These are phyloP conservation scores for Drechslerella stenobrocha DNA, from an alignment of 2,329 filamentous ascomycete species.

Conservation along the genomic window DNA sequence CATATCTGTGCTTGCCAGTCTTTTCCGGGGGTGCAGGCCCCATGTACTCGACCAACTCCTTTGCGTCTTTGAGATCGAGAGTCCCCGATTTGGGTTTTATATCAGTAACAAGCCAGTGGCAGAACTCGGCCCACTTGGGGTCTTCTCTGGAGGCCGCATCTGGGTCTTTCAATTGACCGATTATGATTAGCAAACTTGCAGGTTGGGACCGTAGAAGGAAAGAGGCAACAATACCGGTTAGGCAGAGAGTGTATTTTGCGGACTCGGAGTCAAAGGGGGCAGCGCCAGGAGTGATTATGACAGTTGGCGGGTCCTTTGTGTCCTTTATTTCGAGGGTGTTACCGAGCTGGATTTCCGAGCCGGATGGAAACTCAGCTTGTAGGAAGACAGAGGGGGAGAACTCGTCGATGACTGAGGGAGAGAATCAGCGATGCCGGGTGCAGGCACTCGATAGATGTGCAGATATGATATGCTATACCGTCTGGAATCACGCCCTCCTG, in stretches of 20 bases:
- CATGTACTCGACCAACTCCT: conserved; percentile 57
- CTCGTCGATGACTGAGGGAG: conserved; percentile 62
- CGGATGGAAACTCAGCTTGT: conserved; percentile 59
- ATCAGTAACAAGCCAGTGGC: conserved; percentile 58
- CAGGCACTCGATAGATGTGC: conserved; percentile 5
- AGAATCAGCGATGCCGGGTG: conserved; percentile 23
- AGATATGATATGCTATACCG: conserved; percentile 51
- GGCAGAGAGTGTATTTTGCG: conserved; percentile 49
- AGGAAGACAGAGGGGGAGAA: conserved; percentile 63
- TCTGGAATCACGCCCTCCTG: conserved; percentile 54
- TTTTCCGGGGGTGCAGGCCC: conserved; percentile 56
- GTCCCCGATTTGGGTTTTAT: conserved; percentile 51
- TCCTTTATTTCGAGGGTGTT: conserved; percentile 58
- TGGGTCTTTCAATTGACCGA: conserved; percentile 55
- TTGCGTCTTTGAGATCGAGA: conserved; percentile 51
- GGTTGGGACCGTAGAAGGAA: conserved; percentile 54
- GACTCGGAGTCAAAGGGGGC: conserved; percentile 31
- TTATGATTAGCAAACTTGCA: conserved; percentile 49
- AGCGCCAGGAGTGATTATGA: conserved; percentile 53
- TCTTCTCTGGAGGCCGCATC: conserved; percentile 58
- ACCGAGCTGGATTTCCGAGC: conserved; percentile 60
- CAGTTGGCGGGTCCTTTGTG: conserved; percentile 55
- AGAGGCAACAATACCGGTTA: conserved; percentile 35
- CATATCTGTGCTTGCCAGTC: conserved; percentile 57
- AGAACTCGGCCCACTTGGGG: conserved; percentile 59